Evolutionary conservation across 495 filamentous ascomycete species (phyloP).

Genomic region (Penicillium robsamsonii): DNA sequence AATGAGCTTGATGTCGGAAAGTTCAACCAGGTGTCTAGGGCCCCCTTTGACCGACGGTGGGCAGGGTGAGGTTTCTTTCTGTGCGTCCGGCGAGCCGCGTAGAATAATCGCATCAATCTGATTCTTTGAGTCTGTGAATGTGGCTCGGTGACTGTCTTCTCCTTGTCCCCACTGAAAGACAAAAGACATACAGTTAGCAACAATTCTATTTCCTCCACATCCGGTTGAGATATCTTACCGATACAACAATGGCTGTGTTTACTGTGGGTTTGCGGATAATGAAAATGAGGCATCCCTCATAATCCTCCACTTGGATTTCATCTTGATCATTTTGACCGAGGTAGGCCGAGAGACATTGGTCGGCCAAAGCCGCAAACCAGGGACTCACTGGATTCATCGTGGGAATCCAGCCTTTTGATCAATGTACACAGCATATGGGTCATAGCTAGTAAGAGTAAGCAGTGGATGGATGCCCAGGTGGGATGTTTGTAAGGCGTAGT

Average conservation of each 20-base stretch:
- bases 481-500: neutral
- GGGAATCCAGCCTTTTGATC: slow-evolving; percentile 6
- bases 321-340: slow-evolving; percentile 10
- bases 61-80: slow-evolving; percentile 13
- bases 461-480: neutral
- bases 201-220: neutral
- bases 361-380: slow-evolving; percentile 37
- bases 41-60: slow-evolving; percentile 20
- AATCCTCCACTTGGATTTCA: slow-evolving; percentile 32
- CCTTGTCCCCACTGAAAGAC: slow-evolving; percentile 25
- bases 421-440: neutral
- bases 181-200: neutral
- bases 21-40: slow-evolving; percentile 32
- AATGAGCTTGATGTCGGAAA: slow-evolving; percentile 42
- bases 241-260: slow-evolving; percentile 21
- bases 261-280: slow-evolving; percentile 2
- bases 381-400: slow-evolving; percentile 28
- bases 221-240: slow-evolving; percentile 18
- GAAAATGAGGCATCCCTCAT: slow-evolving; percentile 43
- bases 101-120: slow-evolving; percentile 41
- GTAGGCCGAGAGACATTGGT: slow-evolving; percentile 29
- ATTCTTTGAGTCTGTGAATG: slow-evolving; percentile 39
- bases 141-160: slow-evolving; percentile 16
- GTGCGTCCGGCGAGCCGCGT: slow-evolving; percentile 21
- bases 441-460: neutral